Evolutionary conservation across 305 asterid genomes (phyloP).

Genomic region (Fraxinus velutina): DNA sequence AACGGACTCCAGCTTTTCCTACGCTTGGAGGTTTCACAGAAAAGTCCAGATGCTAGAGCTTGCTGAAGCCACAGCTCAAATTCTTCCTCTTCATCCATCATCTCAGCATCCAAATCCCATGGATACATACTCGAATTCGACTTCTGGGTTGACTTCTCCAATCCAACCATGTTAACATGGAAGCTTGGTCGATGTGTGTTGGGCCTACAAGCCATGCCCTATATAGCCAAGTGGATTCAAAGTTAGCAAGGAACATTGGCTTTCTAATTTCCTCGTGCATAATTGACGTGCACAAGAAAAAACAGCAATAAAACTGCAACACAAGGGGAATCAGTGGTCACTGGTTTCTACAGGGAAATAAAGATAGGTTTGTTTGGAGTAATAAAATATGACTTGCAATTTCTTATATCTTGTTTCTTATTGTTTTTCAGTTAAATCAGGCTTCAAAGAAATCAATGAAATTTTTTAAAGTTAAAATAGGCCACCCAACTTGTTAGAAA

Average conservation of each 20-base stretch:
- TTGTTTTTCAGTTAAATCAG: not conserved
- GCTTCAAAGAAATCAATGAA: not conserved
- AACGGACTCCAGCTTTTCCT: slow-evolving; percentile 98
- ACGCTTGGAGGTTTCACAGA: slow-evolving; percentile 84
- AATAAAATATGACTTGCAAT: not conserved
- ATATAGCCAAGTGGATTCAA: slow-evolving; percentile 1
- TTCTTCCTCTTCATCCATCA: slow-evolving; percentile 93
- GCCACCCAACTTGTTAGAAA: not conserved
- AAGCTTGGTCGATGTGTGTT: slow-evolving; percentile 96
- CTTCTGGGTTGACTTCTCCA: slow-evolving; percentile 66
- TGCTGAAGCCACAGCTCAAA: slow-evolving; percentile 95
- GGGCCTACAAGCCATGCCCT: slow-evolving; percentile 99
- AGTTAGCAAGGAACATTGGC: not conserved
- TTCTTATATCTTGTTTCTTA: not conserved
- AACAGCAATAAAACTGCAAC: not conserved
- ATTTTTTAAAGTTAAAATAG: not conserved
- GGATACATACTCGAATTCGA: slow-evolving; percentile 86
- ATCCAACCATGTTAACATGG: slow-evolving; percentile 98
- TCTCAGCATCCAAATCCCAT: slow-evolving; percentile 94
- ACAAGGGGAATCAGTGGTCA: not conserved
- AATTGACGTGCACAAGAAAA: not conserved
- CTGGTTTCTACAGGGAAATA: not conserved
- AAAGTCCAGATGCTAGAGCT: slow-evolving; percentile 92
- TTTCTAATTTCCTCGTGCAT: not conserved
- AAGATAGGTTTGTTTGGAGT: not conserved